Base-by-base conservation (phyloP, 2,329 filamentous ascomycete species). In the Xylariomycetidae sp. region DNA sequence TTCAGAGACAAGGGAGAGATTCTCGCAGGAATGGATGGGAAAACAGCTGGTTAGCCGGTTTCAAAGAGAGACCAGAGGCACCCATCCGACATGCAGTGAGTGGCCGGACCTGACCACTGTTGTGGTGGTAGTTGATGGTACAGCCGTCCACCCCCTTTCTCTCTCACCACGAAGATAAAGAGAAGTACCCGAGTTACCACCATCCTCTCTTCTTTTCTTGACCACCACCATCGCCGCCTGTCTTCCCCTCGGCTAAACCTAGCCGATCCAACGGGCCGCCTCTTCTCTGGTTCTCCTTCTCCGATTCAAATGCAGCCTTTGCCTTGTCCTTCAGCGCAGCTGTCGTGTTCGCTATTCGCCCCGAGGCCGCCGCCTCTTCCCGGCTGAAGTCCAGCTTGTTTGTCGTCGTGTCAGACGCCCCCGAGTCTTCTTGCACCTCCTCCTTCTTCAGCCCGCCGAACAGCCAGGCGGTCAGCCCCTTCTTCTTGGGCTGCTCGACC, bases 221-320 rank as follows among this genome's bases (percentile, higher is more conserved):
- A n/a, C n/a, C n/a, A n/a, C n/a, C n/a, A n/a, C n/a, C n/a, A 46
- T 50, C 14, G 39, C 40, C 38, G 40, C 45, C 19, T 35, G 48
- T 15, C 22, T 37, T 41, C 25, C 48, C 47, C 19, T 64, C 59
- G 8, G 20, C n/a, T 18, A 67, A 49, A 0, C 70, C 72, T 3
- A 75, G 39, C 37, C 66, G 65, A 45, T 77, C 72, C 27, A 77
- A 51, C 31, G 63, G 64, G 2, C 72, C 74, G 14, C 72, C 72
- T 10, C 44, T 56, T 38, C 59, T 59, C 59, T 77, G 70, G 39
- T 68, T 70, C 44, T 69, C 63, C 44, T 63, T 64, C 56, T 77
- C 72, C 25, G 58, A 51, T 37, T 72, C 67, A 42, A 72, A 67
- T 2, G 62, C 69, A 13, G 52, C 57, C 36, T 58, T 61, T 20